These are phyloP conservation scores for Candida maesae DNA, from an alignment of 805 yeast genomes.

Conservation along the genomic window DNA sequence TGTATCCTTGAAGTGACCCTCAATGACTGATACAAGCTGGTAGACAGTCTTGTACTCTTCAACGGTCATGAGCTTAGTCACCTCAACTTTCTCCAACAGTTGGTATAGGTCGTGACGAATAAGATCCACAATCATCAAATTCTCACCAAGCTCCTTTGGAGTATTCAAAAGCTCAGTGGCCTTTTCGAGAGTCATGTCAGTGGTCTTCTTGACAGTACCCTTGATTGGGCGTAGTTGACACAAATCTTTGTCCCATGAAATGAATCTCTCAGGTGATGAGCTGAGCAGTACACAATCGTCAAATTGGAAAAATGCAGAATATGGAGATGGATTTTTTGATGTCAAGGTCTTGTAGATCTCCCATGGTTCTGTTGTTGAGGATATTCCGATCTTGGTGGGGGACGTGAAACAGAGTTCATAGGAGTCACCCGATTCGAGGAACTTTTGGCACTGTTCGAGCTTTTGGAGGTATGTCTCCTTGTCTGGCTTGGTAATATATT, in stretches of 20 bases:
- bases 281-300: slow-evolving; percentile 60
- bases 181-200: slow-evolving; percentile 45
- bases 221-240: slow-evolving; percentile 93
- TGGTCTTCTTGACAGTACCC: slow-evolving; percentile 81
- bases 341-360: slow-evolving; percentile 71
- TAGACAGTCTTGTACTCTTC: slow-evolving; percentile 91
- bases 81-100: slow-evolving; percentile 60
- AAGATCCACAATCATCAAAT: slow-evolving; percentile 93
- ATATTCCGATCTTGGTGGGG: slow-evolving; percentile 57
- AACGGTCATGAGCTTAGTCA: slow-evolving; percentile 78
- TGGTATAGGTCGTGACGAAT: slow-evolving; percentile 87
- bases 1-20: slow-evolving; percentile 40
- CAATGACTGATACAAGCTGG: slow-evolving; percentile 87
- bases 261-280: slow-evolving; percentile 92
- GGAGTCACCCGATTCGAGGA: slow-evolving; percentile 76
- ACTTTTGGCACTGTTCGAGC: slow-evolving; percentile 63
- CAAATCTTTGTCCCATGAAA: slow-evolving; percentile 58
- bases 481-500: slow-evolving; percentile 43
- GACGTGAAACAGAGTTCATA: slow-evolving; percentile 91
- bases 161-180: slow-evolving; percentile 69
- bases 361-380: slow-evolving; percentile 59
- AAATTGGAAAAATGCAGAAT: slow-evolving; percentile 75
- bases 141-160: slow-evolving; percentile 94
- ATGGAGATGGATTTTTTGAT: slow-evolving; percentile 84
- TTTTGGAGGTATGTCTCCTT: slow-evolving; percentile 48